Percentiles rank a stretch among this genome's conserved stretches.
Conservation (phyloP, 2,329 filamentous ascomycete species). For the Phialophora expanda region DNA sequence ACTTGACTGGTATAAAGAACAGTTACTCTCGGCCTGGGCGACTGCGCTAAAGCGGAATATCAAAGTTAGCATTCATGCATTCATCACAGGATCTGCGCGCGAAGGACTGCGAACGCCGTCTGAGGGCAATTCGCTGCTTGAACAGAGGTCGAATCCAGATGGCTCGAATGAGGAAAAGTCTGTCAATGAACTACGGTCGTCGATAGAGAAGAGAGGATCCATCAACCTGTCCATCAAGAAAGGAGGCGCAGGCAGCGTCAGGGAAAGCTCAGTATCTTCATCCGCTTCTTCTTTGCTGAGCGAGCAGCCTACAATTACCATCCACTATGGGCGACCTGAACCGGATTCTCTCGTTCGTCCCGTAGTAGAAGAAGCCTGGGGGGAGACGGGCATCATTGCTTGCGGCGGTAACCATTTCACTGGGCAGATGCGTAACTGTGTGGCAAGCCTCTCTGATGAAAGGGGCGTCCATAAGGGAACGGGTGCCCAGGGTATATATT, state of each 20-base stretch:
- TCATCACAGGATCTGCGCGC: conserved; percentile 14
- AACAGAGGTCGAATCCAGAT: background rate
- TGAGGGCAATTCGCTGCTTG: conserved; percentile 14
- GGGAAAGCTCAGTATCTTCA: conserved; percentile 9
- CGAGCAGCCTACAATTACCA: conserved; percentile 7
- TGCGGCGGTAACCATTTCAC: conserved; percentile 64
- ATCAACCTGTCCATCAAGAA: conserved; percentile 5
- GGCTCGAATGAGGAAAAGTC: conserved; percentile 1
- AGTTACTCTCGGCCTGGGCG: conserved; percentile 22
- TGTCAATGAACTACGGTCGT: background rate
- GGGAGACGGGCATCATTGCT: conserved; percentile 67
- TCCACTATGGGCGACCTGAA: conserved; percentile 52
- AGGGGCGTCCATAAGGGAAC: conserved; percentile 70
- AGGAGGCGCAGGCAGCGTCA: conserved; percentile 1
- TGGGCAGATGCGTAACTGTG: conserved; percentile 59
- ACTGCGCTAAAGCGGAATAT: conserved; percentile 58
- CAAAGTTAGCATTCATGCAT: conserved; percentile 20
- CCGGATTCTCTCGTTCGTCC: conserved; percentile 58
- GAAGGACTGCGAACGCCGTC: background rate
- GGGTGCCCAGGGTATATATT: conserved; percentile 67
- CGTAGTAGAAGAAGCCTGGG: conserved; percentile 62
- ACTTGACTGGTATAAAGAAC: conserved; percentile 32
- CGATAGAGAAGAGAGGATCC: background rate
- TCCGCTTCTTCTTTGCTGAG: conserved; percentile 10
- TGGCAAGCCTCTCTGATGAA: conserved; percentile 66